phyloP scores from a whole-genome alignment of 176 grass and related monocot genomes.

The Oryza brachyantha region DNA sequence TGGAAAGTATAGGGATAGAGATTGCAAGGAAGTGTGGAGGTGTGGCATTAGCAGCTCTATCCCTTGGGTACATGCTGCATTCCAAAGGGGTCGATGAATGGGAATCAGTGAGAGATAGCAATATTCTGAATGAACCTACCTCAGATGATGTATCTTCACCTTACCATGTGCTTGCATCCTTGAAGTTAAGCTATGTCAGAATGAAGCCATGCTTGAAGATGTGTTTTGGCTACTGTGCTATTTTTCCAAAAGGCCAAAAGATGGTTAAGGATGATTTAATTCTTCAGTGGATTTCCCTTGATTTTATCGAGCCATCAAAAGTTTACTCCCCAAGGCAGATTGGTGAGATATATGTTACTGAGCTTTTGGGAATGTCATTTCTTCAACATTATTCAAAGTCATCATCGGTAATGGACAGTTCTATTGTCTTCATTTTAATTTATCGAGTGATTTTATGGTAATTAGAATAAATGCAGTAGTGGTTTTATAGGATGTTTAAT shows the following conservation, averaged over 20 bases:
- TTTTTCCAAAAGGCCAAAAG: constrained; percentile 6
- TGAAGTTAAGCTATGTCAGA: constrained; percentile 17
- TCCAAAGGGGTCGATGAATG: background rate
- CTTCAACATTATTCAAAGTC: background rate
- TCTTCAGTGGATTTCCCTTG: constrained; percentile 24
- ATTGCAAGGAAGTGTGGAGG: constrained; percentile 32
- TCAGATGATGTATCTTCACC: background rate
- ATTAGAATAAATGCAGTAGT: too few species aligned
- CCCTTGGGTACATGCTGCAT: constrained; percentile 26
- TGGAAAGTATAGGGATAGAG: background rate
- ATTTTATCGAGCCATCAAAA: background rate
- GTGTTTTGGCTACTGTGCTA: constrained; percentile 33
- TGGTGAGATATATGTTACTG: background rate
- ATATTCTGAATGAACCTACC: background rate
- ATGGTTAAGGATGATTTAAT: constrained; percentile 32
- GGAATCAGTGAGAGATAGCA: background rate
- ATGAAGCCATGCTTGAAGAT: background rate
- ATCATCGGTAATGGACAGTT: background rate
- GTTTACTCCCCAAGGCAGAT: background rate
- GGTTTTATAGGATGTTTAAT: too few species aligned
- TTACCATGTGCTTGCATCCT: background rate
- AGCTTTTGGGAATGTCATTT: constrained; percentile 18
- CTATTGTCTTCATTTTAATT: too few species aligned
- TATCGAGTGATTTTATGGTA: too few species aligned
- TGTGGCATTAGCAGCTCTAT: constrained; percentile 30